Percentiles rank a stretch among this genome's conserved stretches.
These are phyloP conservation scores for Ophiostoma himal-ulmi DNA, from an alignment of 2,329 filamentous ascomycete species.

Conservation along the genomic window DNA sequence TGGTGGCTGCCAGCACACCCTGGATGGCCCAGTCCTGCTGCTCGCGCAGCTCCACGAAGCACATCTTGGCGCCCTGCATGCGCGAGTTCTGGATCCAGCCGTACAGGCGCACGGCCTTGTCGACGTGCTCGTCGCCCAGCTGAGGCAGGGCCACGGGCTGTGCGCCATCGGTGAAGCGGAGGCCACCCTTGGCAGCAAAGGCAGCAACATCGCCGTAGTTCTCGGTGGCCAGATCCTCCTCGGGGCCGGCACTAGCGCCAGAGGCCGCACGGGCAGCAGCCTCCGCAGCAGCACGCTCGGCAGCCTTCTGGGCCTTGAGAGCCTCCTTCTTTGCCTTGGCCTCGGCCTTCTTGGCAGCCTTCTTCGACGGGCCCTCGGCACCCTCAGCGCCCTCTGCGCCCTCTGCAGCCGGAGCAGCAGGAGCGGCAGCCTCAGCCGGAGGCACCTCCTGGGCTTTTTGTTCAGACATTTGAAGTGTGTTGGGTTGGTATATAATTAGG, in stretches of 20 bases:
- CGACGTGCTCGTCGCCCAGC: constrained; percentile 59
- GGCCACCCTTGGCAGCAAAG: constrained; percentile 43
- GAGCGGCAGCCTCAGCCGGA: constrained; percentile 13
- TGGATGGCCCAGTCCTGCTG: constrained; percentile 73
- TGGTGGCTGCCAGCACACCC: constrained; percentile 60
- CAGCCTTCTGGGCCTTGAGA: constrained; percentile 64
- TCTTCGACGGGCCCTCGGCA: constrained; percentile 57
- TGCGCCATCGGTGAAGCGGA: constrained; percentile 45
- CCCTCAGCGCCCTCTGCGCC: constrained; percentile 29
- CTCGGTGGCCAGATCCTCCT: constrained; percentile 63
- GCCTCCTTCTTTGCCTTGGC: constrained; percentile 85
- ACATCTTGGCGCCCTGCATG: constrained; percentile 84
- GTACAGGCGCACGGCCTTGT: constrained; percentile 67
- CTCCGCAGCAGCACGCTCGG: constrained; percentile 67
- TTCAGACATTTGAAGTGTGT: constrained; percentile 18
- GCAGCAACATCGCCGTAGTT: constrained; percentile 60
- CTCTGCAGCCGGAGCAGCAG: constrained; percentile 10
- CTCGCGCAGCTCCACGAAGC: constrained; percentile 78
- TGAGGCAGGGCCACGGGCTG: constrained; percentile 55
- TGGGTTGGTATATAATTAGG: constrained; percentile 1
- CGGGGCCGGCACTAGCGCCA: constrained; percentile 51
- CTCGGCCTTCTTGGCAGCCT: constrained; percentile 76
- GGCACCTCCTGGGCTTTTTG: constrained; percentile 19
- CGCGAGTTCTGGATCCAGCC: constrained; percentile 83
- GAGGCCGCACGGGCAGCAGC: constrained; percentile 46